Percentiles rank a stretch among this genome's conserved stretches.
Conservation (phyloP, 2,329 filamentous ascomycete genomes). For the Acephala macrosclerotiorum region DNA sequence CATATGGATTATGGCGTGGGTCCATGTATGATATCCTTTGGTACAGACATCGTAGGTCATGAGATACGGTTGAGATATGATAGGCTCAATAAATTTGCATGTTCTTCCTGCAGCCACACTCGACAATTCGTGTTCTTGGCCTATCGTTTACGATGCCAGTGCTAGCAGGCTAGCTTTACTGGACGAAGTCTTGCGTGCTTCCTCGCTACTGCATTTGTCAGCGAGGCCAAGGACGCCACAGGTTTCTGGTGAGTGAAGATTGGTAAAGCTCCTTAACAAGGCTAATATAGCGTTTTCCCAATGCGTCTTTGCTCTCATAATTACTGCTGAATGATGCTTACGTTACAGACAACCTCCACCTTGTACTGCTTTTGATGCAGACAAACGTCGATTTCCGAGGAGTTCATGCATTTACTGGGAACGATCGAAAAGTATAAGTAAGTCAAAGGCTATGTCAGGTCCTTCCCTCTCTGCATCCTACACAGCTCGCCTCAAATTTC, state of each 20-base stretch:
- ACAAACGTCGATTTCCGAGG: too few species aligned
- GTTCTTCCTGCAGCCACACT: background rate
- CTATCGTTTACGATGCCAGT: background rate
- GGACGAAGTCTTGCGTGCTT: background rate
- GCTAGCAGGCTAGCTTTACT: too few species aligned
- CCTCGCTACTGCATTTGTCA: constrained; percentile 8
- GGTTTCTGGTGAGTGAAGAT: background rate
- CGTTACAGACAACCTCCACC: too few species aligned
- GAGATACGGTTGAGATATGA: constrained; percentile 3
- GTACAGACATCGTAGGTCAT: background rate
- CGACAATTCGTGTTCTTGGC: background rate
- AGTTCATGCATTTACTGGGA: too few species aligned
- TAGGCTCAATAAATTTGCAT: constrained; percentile 6
- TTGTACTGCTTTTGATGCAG: too few species aligned
- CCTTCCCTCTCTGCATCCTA: too few species aligned
- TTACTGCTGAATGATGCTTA: constrained; percentile 28
- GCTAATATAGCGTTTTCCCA: constrained; percentile 12
- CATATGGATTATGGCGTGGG: constrained; percentile 4
- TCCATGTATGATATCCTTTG: constrained; percentile 3
- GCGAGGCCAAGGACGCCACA: constrained; percentile 13
- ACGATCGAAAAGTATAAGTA: too few species aligned
- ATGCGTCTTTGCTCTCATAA: constrained; percentile 6
- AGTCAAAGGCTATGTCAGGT: too few species aligned
- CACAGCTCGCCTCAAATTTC: too few species aligned
- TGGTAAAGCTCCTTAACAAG: background rate